Base-by-base conservation (phyloP, 345 rosid genomes). In the Bruguiera sexangula region DNA sequence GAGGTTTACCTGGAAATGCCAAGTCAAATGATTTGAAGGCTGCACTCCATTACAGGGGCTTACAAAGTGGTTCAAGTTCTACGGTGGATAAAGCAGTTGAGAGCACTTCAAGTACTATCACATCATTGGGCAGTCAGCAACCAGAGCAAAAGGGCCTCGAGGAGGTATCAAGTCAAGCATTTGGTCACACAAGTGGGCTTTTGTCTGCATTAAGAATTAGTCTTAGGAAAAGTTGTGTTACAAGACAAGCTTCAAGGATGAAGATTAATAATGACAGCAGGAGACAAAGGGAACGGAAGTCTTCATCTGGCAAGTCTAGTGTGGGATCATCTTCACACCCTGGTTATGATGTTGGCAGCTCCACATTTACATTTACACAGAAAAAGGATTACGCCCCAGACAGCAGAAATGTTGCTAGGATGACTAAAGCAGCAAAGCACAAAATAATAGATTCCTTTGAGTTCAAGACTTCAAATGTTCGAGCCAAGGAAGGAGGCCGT, bases 181-280 rank as follows among this genome's bases (percentile, higher is more conserved):
- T 73, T 66, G 77, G 82, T 65, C 66, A 73, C 55, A 56, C 80
- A 26, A 75, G 75, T 69, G 76, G 72, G 65, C 83, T 82, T 72
- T 65, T 84, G 65, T 63, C 82, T 2, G 81, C 77, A 3, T 24
- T 81, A 73, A 79, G 73, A 73, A 77, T 65, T 43, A 75, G 79
- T 67, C 83, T 82, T 65, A 73, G 88, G 79, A 86, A 73, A 80
- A 86, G 87, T 67, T 72, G 76, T 74, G 78, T 66, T 71, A 83
- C 82, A 56, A 80, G 87, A 75, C 88, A 73, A 77, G 90, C 90
- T 52, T 81, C 81, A 11, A 83, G 90, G 68, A 72, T 77, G 62
- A 81, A 80, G 72, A 73, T 65, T 68, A 66, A 60, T 72, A 61
- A 58, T 16, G 62, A 73, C 71, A 60, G 10, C 30, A 71, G 53